Percentiles rank a stretch among this genome's conserved stretches.
Evolutionary conservation across 1,139 yeast species (phyloP).

Genomic region (Kodamaea suecica): DNA sequence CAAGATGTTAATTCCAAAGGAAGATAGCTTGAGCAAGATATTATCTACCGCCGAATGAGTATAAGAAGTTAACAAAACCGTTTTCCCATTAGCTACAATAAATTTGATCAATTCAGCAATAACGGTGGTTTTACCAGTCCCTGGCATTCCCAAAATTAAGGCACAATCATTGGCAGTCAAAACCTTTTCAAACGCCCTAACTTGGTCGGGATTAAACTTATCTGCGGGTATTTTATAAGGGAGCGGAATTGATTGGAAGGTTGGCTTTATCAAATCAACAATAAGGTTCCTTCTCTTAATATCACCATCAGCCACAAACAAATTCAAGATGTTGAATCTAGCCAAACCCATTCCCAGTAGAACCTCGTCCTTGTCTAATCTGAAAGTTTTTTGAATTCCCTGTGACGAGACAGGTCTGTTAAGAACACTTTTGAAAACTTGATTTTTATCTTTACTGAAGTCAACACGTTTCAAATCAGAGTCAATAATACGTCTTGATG

Average conservation of each 20-base stretch:
- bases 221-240: constrained; percentile 16
- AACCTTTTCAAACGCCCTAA: constrained; percentile 61
- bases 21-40: constrained; percentile 66
- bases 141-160: constrained; percentile 94
- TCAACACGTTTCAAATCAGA: constrained; percentile 38
- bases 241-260: constrained; percentile 28
- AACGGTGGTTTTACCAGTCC: constrained; percentile 95
- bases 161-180: constrained; percentile 71
- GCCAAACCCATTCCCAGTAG: constrained; percentile 75
- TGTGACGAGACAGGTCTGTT: constrained; percentile 7
- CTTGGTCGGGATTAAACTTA: constrained; percentile 65
- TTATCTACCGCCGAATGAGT: constrained; percentile 97
- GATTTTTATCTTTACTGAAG: constrained; percentile 45
- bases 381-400: constrained; percentile 29
- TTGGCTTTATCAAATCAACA: constrained; percentile 52
- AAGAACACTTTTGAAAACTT: constrained; percentile 49
- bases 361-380: constrained; percentile 81
- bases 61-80: constrained; percentile 77
- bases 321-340: constrained; percentile 66
- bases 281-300: constrained; percentile 50
- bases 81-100: constrained; percentile 57
- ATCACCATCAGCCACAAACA: constrained; percentile 60
- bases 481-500: constrained; percentile 51
- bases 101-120: constrained; percentile 70
- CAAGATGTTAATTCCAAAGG: constrained; percentile 44